Conservation (phyloP, 108 stramenopile species). For the Fragilaria crotonensis region DNA sequence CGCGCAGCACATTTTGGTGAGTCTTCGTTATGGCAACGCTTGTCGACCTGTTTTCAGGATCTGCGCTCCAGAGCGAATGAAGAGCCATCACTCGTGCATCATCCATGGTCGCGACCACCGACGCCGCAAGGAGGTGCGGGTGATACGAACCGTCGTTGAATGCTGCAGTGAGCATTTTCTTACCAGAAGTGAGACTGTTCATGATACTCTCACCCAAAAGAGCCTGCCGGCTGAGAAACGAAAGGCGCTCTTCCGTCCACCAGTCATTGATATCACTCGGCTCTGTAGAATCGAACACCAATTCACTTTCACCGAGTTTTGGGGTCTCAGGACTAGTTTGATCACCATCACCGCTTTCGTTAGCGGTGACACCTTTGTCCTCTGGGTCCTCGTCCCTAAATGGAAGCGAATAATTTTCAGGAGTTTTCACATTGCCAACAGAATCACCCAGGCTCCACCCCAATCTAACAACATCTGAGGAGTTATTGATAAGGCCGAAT, state of each 20-base stretch:
- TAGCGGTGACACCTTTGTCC: neutral
- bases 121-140: slow-evolving; percentile 50
- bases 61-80: neutral
- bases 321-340: neutral
- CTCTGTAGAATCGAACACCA: slow-evolving; percentile 66
- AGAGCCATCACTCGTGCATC: neutral
- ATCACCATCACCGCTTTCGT: neutral
- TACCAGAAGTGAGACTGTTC: slow-evolving; percentile 49
- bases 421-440: slow-evolving; percentile 54
- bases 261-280: slow-evolving; percentile 49
- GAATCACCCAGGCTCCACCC: slow-evolving; percentile 77
- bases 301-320: slow-evolving; percentile 13
- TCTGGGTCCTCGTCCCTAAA: slow-evolving; percentile 23
- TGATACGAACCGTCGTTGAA: slow-evolving; percentile 60
- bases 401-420: slow-evolving; percentile 37
- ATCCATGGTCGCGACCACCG: slow-evolving; percentile 64
- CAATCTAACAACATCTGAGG: slow-evolving; percentile 50
- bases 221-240: slow-evolving; percentile 51
- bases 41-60: neutral
- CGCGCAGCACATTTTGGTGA: slow-evolving; percentile 47
- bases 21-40: slow-evolving; percentile 29
- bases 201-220: slow-evolving; percentile 42
- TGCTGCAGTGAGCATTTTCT: slow-evolving; percentile 57
- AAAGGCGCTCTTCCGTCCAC: slow-evolving; percentile 77
- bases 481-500: slow-evolving; percentile 67